phyloP scores from a whole-genome alignment of 441 rosid genomes.

The Euphorbia celastroides region DNA sequence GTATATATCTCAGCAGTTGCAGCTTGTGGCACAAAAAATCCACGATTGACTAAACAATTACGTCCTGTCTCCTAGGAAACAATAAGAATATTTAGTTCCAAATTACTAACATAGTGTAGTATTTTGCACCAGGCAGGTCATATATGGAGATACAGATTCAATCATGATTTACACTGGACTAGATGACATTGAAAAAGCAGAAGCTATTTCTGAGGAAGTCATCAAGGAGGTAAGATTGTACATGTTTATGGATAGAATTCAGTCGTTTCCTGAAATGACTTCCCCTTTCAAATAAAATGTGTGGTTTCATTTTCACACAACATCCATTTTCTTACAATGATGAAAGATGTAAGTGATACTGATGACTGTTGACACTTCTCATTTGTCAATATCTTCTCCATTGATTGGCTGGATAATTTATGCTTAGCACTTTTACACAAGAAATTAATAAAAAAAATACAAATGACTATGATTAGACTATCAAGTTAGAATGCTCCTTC shows the following conservation, averaged over 20 bases:
- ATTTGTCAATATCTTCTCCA: background rate
- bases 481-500: background rate
- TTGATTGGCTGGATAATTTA: background rate
- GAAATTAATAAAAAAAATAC: background rate
- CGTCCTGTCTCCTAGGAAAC: conserved; percentile 15
- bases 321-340: background rate
- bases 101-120: conserved; percentile 16
- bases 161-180: conserved; percentile 96
- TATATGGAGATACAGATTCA: conserved; percentile 98
- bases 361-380: background rate
- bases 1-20: background rate
- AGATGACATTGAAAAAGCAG: conserved; percentile 72
- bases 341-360: background rate
- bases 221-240: conserved; percentile 70
- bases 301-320: background rate
- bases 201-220: conserved; percentile 70
- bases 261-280: background rate
- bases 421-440: background rate
- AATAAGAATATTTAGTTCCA: conserved; percentile 15
- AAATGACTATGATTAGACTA: background rate
- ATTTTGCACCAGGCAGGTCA: conserved; percentile 53
- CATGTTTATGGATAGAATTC: background rate
- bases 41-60: background rate
- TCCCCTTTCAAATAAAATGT: background rate
- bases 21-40: background rate